These are phyloP conservation scores for Thecaphora thlaspeos DNA, from an alignment of 1,284 basidiomycete species.

Conservation along the genomic window DNA sequence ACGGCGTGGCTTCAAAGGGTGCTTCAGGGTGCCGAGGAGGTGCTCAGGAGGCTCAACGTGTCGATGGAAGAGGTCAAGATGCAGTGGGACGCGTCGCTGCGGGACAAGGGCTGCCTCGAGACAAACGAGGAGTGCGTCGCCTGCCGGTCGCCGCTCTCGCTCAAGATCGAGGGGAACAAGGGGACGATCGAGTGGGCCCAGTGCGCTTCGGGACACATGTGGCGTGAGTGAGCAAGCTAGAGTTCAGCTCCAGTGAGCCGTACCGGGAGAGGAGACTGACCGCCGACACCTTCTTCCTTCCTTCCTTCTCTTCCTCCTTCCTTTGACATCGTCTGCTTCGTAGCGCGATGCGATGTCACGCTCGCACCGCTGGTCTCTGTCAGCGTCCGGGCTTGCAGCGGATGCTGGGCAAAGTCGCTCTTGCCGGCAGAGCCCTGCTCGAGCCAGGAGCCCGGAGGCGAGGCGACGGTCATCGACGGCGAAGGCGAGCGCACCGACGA, in stretches of 20 bases:
- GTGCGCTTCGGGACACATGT: slow-evolving; percentile 23
- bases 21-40: neutral
- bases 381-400: slow-evolving; percentile 19
- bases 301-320: neutral
- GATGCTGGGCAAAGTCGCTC: slow-evolving; percentile 27
- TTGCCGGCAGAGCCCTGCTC: neutral
- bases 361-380: slow-evolving; percentile 21
- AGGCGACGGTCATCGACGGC: too few species aligned
- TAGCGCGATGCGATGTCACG: slow-evolving; percentile 30
- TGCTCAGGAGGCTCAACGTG: neutral
- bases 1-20: neutral
- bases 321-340: too few species aligned
- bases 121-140: slow-evolving; percentile 22
- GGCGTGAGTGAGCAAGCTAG: slow-evolving; percentile 21
- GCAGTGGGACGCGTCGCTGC: neutral
- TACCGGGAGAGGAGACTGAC: too few species aligned
- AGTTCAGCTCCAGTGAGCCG: too few species aligned
- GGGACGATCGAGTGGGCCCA: slow-evolving; percentile 17
- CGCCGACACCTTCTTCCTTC: neutral
- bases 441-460: too few species aligned
- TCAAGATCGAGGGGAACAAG: slow-evolving; percentile 4
- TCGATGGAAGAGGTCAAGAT: neutral
- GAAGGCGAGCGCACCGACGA: too few species aligned
- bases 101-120: neutral
- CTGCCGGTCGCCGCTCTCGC: slow-evolving; percentile 12